Conservation (phyloP, 1,139 yeast genomes). For the Yamadazyma triangularis region DNA sequence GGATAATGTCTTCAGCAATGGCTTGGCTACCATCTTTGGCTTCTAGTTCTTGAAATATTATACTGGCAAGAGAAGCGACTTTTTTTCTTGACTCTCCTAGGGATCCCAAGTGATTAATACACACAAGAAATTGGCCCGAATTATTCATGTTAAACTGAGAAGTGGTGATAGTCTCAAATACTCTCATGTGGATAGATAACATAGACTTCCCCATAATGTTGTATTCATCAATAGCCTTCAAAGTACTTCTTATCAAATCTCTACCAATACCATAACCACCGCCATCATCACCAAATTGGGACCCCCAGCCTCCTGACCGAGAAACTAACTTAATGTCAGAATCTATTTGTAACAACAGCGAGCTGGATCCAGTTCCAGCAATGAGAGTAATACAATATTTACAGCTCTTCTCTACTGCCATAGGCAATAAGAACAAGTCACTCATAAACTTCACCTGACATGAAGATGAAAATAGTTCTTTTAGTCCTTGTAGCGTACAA, state of each 20-base stretch:
- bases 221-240: conserved; percentile 4
- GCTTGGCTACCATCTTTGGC: conserved; percentile 1
- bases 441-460: conserved; percentile 2
- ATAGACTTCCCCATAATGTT: not conserved
- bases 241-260: conserved; percentile 2
- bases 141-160: not conserved
- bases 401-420: conserved; percentile 1
- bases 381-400: conserved; percentile 5
- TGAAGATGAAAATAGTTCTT: not conserved
- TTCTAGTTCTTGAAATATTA: conserved; percentile 4
- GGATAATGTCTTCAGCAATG: conserved; percentile 2
- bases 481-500: not conserved
- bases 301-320: conserved; percentile 7
- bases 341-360: no score
- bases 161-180: conserved; percentile 1
- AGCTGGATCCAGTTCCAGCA: conserved; percentile 7
- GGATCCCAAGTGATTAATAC: not conserved
- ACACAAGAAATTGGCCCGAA: not conserved
- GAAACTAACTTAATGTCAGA: conserved; percentile 3
- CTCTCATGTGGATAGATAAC: conserved; percentile 2
- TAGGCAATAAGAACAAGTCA: conserved; percentile 5
- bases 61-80: conserved; percentile 4
- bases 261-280: conserved; percentile 7
- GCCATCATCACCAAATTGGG: conserved; percentile 7
- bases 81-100: no score